Evolutionary conservation across 495 filamentous ascomycete genomes (phyloP).

Genomic region (Astrothelium subdiscretum): DNA sequence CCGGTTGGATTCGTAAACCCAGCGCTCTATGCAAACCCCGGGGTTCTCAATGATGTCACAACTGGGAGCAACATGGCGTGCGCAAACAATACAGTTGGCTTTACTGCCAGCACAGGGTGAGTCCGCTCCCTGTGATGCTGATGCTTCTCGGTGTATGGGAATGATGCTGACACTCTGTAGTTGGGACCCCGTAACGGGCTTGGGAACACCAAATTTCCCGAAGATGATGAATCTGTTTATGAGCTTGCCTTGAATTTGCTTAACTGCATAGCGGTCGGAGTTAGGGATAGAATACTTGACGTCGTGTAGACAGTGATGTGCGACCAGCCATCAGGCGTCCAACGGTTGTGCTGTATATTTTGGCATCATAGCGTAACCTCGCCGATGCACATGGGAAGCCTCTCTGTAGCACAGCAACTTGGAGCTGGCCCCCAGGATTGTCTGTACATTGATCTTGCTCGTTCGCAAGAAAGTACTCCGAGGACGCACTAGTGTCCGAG

Average conservation of each 20-base stretch:
- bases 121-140: background rate
- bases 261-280: background rate
- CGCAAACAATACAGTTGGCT: conserved; percentile 36
- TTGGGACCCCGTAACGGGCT: conserved; percentile 45
- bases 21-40: conserved; percentile 46
- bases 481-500: background rate
- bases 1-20: conserved; percentile 52
- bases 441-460: background rate
- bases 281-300: background rate
- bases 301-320: background rate
- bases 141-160: background rate
- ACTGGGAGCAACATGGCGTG: conserved; percentile 47
- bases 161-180: background rate
- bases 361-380: background rate
- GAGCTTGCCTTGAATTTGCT: conserved; percentile 9
- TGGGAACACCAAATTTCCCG: conserved; percentile 43
- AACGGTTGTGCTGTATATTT: too few relatives aligned
- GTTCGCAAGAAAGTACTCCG: background rate
- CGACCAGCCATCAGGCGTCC: background rate
- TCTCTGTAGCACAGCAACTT: background rate
- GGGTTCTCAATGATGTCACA: conserved; percentile 49
- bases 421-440: background rate
- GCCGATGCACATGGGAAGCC: background rate
- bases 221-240: conserved; percentile 15
- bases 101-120: conserved; percentile 3